A percentile compares a stretch with the other conserved stretches of the same genome.
Evolutionary conservation across 2,329 filamentous ascomycete species (phyloP).

Genomic region (Capronia americana): DNA sequence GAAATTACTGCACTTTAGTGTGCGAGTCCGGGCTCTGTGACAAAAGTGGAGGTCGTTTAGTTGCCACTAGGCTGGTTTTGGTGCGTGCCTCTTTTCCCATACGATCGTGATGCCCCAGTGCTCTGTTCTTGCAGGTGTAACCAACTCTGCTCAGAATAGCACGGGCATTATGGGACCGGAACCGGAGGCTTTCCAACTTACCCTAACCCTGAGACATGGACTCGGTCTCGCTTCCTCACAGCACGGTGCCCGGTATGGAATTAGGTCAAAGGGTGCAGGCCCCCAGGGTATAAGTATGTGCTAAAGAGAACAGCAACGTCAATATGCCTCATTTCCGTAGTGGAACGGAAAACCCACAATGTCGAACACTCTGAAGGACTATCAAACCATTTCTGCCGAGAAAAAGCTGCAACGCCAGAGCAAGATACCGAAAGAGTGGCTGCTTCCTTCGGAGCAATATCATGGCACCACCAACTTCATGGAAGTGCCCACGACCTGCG

Average conservation of each 20-base stretch:
- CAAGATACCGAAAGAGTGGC: slow-evolving; percentile 42
- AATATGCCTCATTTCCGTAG: not conserved
- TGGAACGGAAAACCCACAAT: not conserved
- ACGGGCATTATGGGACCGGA: slow-evolving; percentile 14
- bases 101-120: too few relatives aligned
- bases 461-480: slow-evolving; percentile 42
- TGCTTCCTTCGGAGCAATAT: slow-evolving; percentile 27
- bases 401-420: slow-evolving; percentile 29
- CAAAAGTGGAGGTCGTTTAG: too few relatives aligned
- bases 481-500: slow-evolving; percentile 48
- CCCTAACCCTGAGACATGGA: not conserved
- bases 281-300: slow-evolving; percentile 16
- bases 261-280: too few relatives aligned
- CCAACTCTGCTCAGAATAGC: not conserved
- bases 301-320: not conserved
- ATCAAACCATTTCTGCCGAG: slow-evolving; percentile 26
- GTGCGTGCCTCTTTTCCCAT: too few relatives aligned
- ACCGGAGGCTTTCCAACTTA: slow-evolving; percentile 14
- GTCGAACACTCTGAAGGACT: slow-evolving; percentile 15
- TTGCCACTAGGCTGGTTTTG: too few relatives aligned
- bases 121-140: not conserved
- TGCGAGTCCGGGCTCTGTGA: too few relatives aligned
- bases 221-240: too few relatives aligned
- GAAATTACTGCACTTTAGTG: too few relatives aligned
- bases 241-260: too few relatives aligned